A percentile compares a stretch with the other conserved stretches of the same genome.
These are phyloP conservation scores for Streptanthus diversifolius DNA, from an alignment of 345 rosid genomes.

Conservation along the genomic window DNA sequence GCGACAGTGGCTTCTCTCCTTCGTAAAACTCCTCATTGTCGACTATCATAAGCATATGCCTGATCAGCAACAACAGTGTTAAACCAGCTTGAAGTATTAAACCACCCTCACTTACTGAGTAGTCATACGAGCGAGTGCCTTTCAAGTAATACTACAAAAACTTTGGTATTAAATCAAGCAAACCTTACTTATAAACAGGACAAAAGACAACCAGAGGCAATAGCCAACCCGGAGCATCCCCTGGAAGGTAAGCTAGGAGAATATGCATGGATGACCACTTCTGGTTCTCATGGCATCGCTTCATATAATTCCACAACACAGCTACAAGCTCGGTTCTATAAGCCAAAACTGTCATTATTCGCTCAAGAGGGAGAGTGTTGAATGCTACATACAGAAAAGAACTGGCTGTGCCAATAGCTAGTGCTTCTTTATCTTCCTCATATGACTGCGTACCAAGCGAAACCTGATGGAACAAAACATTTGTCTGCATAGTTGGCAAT, in stretches of 20 bases:
- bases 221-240: slow-evolving; percentile 94
- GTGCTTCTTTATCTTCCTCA: slow-evolving; percentile 60
- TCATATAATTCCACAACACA: slow-evolving; percentile 91
- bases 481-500: slow-evolving; percentile 56
- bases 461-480: slow-evolving; percentile 63
- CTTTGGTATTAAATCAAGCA: slow-evolving; percentile 13
- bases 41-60: slow-evolving; percentile 96
- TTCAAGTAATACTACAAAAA: neutral
- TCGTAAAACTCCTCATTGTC: slow-evolving; percentile 98
- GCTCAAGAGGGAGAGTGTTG: slow-evolving; percentile 73
- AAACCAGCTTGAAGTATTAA: neutral
- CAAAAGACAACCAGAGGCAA: slow-evolving; percentile 91
- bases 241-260: slow-evolving; percentile 57
- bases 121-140: neutral
- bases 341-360: slow-evolving; percentile 84
- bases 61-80: slow-evolving; percentile 41
- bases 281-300: slow-evolving; percentile 77
- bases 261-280: slow-evolving; percentile 73
- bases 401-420: slow-evolving; percentile 90
- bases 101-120: slow-evolving; percentile 8
- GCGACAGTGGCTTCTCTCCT: slow-evolving; percentile 80
- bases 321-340: slow-evolving; percentile 91
- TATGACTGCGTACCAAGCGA: slow-evolving; percentile 33
- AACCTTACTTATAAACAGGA: slow-evolving; percentile 91
- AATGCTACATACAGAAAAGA: slow-evolving; percentile 81